Conservation (phyloP, 2,329 filamentous ascomycete genomes). For the Exophiala sp. region DNA sequence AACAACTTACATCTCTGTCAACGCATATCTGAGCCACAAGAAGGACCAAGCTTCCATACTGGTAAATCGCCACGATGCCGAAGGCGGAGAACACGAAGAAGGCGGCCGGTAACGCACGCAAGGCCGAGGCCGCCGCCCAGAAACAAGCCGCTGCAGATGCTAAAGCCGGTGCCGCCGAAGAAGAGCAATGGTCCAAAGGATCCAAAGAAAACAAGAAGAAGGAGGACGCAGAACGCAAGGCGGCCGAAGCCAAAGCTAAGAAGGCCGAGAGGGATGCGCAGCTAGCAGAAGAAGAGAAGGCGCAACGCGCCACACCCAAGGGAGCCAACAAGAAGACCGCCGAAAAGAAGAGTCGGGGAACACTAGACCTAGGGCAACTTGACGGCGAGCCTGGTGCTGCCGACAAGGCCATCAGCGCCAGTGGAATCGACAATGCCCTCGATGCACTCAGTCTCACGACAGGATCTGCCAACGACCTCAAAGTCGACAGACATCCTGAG, state of each 20-base stretch:
- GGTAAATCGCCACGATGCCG: constrained; percentile 47
- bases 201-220: constrained; percentile 83
- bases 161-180: constrained; percentile 65
- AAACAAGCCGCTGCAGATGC: constrained; percentile 71
- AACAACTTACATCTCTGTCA: constrained; percentile 21
- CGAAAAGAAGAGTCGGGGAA: constrained; percentile 58
- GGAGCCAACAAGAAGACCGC: constrained; percentile 50
- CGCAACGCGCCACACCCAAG: constrained; percentile 60
- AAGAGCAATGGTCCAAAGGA: constrained; percentile 78
- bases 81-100: constrained; percentile 76
- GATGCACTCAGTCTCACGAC: constrained; percentile 74
- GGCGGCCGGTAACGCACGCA: constrained; percentile 77
- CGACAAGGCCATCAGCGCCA: constrained; percentile 66
- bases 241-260: constrained; percentile 75
- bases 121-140: constrained; percentile 78
- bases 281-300: constrained; percentile 75
- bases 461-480: constrained; percentile 53
- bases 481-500: constrained; percentile 87
- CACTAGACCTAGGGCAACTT: constrained; percentile 70
- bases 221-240: constrained; percentile 83
- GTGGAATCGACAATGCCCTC: constrained; percentile 89
- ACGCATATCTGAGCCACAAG: constrained; percentile 12
- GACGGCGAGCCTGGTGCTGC: constrained; percentile 53
- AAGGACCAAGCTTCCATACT: constrained; percentile 63
- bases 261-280: constrained; percentile 89